phyloP scores from a whole-genome alignment of 1,284 basidiomycete species.

The Leccinum insigne region DNA sequence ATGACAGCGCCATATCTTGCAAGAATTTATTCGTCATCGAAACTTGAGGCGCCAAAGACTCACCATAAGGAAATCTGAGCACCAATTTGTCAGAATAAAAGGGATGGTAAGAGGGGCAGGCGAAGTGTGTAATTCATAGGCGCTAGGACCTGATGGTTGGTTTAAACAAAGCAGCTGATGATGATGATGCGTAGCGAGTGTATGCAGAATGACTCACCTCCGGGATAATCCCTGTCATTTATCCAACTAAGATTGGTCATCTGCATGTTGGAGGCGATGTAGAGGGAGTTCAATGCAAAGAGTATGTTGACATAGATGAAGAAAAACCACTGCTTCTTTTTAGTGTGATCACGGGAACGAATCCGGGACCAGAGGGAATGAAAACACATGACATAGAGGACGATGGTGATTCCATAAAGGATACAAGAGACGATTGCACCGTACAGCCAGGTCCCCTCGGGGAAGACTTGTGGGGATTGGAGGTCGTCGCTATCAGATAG shows the following conservation, averaged over 20 bases:
- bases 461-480: constrained; percentile 20
- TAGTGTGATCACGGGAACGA: constrained; percentile 5
- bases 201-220: constrained; percentile 23
- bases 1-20: constrained; percentile 36
- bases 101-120: too few species aligned
- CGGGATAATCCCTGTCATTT: constrained; percentile 36
- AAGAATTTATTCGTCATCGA: background rate
- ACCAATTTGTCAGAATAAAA: too few species aligned
- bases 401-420: constrained; percentile 32
- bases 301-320: constrained; percentile 33
- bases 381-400: constrained; percentile 29
- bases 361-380: constrained; percentile 31
- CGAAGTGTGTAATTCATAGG: constrained; percentile 13
- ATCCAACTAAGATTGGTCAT: constrained; percentile 37
- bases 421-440: constrained; percentile 30
- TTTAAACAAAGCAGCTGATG: background rate
- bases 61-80: too few species aligned
- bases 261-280: constrained; percentile 24
- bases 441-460: constrained; percentile 33
- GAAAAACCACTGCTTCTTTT: constrained; percentile 26
- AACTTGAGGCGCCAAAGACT: too few species aligned
- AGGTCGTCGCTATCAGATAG: background rate
- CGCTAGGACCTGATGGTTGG: constrained; percentile 18
- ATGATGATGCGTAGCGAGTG: background rate
- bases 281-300: constrained; percentile 34